A percentile compares a stretch with the other conserved stretches of the same genome.
These are phyloP conservation scores for Bullera alba DNA, from an alignment of 768 basidiomycete genomes.

Conservation along the genomic window DNA sequence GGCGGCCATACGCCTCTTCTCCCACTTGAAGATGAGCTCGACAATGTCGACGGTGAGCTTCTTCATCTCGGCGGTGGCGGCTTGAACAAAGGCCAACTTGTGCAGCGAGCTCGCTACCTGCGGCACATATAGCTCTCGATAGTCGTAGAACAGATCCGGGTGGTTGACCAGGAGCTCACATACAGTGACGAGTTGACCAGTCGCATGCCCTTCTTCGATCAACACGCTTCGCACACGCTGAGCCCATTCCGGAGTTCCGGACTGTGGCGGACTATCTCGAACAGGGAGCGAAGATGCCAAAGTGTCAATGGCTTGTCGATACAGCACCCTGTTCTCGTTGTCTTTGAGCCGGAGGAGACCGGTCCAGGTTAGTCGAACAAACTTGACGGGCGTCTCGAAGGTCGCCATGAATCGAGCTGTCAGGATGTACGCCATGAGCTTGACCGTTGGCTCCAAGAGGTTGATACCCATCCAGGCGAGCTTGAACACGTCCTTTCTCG, in stretches of 20 bases:
- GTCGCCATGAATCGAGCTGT: constrained; percentile 85
- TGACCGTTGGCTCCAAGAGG: constrained; percentile 79
- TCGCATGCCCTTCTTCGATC: constrained; percentile 72
- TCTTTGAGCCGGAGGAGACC: constrained; percentile 76
- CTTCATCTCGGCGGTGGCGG: constrained; percentile 70
- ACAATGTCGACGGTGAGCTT: constrained; percentile 79
- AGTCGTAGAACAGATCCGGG: constrained; percentile 82
- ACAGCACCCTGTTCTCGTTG: constrained; percentile 66
- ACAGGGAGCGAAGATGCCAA: constrained; percentile 72
- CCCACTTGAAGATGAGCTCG: constrained; percentile 91
- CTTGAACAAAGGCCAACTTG: constrained; percentile 72
- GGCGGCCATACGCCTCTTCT: constrained; percentile 49
- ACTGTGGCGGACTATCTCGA: constrained; percentile 48
- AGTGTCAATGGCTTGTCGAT: constrained; percentile 78
- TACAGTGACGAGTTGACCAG: constrained; percentile 62
- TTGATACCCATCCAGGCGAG: constrained; percentile 84
- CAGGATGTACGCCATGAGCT: constrained; percentile 83
- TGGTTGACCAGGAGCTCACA: constrained; percentile 91
- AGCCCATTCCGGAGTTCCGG: constrained; percentile 66
- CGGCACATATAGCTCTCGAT: constrained; percentile 83
- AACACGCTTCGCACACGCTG: constrained; percentile 74
- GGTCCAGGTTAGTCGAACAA: constrained; percentile 82
- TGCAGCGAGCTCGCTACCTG: constrained; percentile 84
- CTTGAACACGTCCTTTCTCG: constrained; percentile 85
- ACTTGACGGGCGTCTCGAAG: constrained; percentile 82